Evolutionary conservation across 805 yeast species (phyloP), one percentile per base, ranked within the genome.

Genomic region (Priceomyces fermenticarens): DNA sequence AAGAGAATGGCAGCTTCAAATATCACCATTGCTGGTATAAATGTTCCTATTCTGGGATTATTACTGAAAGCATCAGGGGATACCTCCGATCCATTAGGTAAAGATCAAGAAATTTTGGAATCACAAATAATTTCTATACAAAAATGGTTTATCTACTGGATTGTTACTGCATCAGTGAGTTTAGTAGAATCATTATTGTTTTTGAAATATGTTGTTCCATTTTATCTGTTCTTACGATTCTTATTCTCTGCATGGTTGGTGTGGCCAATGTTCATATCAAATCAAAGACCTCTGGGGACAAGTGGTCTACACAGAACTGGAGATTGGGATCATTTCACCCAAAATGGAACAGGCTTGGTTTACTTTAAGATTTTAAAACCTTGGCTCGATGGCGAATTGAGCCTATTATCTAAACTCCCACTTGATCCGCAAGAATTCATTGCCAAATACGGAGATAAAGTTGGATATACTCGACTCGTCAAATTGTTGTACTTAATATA

Each of bases 191-290:
- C 65, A 26, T 48, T 77, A 13, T 60, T 73, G 8, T 65, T 77
- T 14, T 38, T 85, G n/a, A 53, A 71, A 31, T 54, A 62, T 26
- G 47, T 73, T 30, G 44, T 83, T 12, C 91, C 93, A 2, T 73
- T 85, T 36, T 78, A 73, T 50, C 57, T 75, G 3, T 51, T 83
- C 1, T 32, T 72, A 28, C 70, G 73, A 41, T 53, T 82, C 3
- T 70, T 68, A 20, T 53, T 78, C 32, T 71, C 78, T 26, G 53
- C 75, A 10, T 85, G 90, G 90, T 66, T 87, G 35, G 75, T 83
- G 4, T 61, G 76, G 25, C 78, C 80, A 5, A 51, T 71, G 45
- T 49, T 65, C 10, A 45, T 25, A 4, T 23, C 40, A 13, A 16
- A 15, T 12, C 30, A 23, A 13, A 15, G 30, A 13, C 13, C 23